These are phyloP conservation scores for Scenedesmus sp. DNA, from an alignment of 163 green algal species.

Conservation along the genomic window DNA sequence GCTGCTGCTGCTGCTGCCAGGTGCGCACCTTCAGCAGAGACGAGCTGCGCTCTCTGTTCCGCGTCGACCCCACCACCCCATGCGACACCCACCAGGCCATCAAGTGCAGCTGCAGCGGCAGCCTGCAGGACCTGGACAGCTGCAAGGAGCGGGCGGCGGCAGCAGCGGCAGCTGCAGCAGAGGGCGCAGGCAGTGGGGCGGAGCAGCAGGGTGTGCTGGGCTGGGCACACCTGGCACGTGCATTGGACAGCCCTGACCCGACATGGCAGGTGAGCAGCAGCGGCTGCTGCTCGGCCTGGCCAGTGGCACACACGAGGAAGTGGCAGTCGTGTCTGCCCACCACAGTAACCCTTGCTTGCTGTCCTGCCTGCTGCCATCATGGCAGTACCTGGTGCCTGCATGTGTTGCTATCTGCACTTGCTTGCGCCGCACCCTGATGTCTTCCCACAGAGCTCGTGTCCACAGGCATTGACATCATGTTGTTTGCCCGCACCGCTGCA, in stretches of 20 bases:
- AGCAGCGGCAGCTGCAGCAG: not conserved
- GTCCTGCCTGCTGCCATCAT: too few relatives aligned
- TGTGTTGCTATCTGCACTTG: too few relatives aligned
- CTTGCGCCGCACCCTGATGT: too few relatives aligned
- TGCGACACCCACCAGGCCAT: constrained; percentile 78
- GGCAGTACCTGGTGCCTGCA: too few relatives aligned
- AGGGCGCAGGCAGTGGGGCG: not conserved
- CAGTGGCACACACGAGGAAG: too few relatives aligned
- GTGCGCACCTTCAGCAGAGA: constrained; percentile 64
- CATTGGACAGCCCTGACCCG: constrained; percentile 57
- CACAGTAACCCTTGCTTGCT: too few relatives aligned
- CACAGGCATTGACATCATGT: too few relatives aligned
- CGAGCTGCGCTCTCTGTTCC: constrained; percentile 63
- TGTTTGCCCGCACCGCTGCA: not conserved
- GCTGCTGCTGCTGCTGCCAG: constrained; percentile 12
- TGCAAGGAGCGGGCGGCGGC: constrained; percentile 36
- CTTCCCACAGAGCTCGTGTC: too few relatives aligned
- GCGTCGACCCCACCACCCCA: constrained; percentile 56
- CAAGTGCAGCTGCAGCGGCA: constrained; percentile 71
- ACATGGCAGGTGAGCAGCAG: constrained; percentile 53
- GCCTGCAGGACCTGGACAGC: not conserved
- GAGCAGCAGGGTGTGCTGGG: constrained; percentile 51
- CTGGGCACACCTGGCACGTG: constrained; percentile 60
- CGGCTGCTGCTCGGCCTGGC: not conserved
- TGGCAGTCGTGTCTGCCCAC: too few relatives aligned